Evolutionary conservation across 139 green algal species (phyloP), one percentile per base, ranked within the genome.

Genomic region (Chlorella sp.): DNA sequence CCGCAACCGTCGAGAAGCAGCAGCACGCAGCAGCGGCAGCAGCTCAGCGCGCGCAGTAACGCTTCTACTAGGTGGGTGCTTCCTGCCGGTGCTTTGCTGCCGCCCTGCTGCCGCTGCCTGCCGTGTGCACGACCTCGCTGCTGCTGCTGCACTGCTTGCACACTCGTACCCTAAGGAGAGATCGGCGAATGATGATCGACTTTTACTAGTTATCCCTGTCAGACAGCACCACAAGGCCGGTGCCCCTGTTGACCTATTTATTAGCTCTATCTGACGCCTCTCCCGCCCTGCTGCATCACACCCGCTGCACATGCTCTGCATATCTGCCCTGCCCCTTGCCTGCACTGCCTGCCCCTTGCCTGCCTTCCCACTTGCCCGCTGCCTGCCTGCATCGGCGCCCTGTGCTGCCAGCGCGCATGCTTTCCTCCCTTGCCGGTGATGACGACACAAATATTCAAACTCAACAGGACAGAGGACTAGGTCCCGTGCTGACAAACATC

Each of bases 201-300:
- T 90, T 90, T 61, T 88, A n/a, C 40, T 61, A 95, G 95, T 97
- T 97, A 97, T 97, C 95, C 95, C 95, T 97, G 95, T 95, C 95
- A 89, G 91, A 97, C 80, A 81, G 86, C 64, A 81, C 91, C 86
- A 89, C 92, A 96, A 92, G 92, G 93, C 91, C 94, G 90, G 90
- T 69, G 89, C 66, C 30, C 26, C 22, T 96, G 94, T 91, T 87
- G 84, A 88, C 84, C 81, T 86, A 90, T 97, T 97, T 86, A 90
- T 97, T 97, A 97, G 94, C 94, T 97, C 94, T 97, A 97, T 88
- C 95, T 96, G 95, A 97, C 92, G 94, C 94, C 92, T 53, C 53
- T 21, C 26, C 60, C 21, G 2, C 64, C 48, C 48, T 9, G 48
- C 48, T 57, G 48, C 48, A 12, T 71, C 64, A 71, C 64, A 48